phyloP scores from a whole-genome alignment of 331 rosid species.

The Arachis monticola region DNA sequence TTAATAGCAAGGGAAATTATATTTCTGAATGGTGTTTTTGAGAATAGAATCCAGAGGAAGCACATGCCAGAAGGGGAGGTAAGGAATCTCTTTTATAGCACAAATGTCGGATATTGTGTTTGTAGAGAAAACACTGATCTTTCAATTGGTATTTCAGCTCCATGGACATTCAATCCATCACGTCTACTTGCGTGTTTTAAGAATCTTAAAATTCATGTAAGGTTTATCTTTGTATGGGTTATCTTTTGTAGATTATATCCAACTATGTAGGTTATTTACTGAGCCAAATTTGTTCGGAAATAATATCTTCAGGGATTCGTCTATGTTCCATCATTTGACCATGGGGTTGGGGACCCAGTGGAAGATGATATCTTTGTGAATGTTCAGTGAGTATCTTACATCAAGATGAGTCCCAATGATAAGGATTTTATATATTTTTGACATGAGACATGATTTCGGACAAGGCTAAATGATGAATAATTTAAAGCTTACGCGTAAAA shows the following conservation, averaged over 20 bases:
- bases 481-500: too few relatives aligned
- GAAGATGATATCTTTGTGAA: slow-evolving; percentile 79
- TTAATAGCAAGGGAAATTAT: slow-evolving; percentile 23
- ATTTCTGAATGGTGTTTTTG: slow-evolving; percentile 43
- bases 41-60: slow-evolving; percentile 85
- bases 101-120: slow-evolving; percentile 41
- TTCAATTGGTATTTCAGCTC: slow-evolving; percentile 75
- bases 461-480: too few relatives aligned
- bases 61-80: slow-evolving; percentile 99
- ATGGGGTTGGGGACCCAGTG: slow-evolving; percentile 88
- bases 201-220: slow-evolving; percentile 73
- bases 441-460: too few relatives aligned
- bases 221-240: slow-evolving; percentile 13
- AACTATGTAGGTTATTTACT: slow-evolving; percentile 34
- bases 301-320: slow-evolving; percentile 78
- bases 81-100: slow-evolving; percentile 45
- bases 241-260: neutral
- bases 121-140: slow-evolving; percentile 40
- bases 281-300: slow-evolving; percentile 31
- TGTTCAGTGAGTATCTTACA: too few relatives aligned
- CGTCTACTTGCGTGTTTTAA: slow-evolving; percentile 65
- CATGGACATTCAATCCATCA: slow-evolving; percentile 93
- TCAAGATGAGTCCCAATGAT: too few relatives aligned
- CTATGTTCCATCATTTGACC: slow-evolving; percentile 85
- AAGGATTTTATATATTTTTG: too few relatives aligned